These are phyloP conservation scores for Pyronema domesticum DNA, from an alignment of 495 filamentous ascomycete species.

Conservation along the genomic window DNA sequence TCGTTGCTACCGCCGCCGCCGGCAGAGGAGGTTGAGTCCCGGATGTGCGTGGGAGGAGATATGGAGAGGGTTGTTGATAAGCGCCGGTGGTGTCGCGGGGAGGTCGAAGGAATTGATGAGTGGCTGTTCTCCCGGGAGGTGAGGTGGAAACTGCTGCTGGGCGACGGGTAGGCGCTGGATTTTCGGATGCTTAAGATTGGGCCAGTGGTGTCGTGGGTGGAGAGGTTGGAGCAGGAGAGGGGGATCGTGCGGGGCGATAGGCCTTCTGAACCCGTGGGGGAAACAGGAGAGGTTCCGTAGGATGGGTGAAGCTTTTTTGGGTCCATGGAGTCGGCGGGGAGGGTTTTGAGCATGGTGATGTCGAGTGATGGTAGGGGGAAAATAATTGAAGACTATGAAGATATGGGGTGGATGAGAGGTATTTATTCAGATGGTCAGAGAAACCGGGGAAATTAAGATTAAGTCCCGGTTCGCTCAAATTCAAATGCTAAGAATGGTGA, in stretches of 20 bases:
- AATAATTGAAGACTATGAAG: not conserved
- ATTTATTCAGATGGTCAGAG: not conserved
- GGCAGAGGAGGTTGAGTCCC: too few species aligned
- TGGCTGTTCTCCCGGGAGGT: not conserved
- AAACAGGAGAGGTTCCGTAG: not conserved
- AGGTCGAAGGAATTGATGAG: not conserved
- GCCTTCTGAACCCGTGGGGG: not conserved
- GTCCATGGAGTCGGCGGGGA: not conserved
- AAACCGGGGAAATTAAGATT: not conserved
- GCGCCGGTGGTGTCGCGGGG: not conserved
- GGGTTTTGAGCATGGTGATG: not conserved
- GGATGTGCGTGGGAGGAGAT: too few species aligned
- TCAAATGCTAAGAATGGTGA: not conserved
- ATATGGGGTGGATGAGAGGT: too few species aligned
- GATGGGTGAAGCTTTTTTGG: not conserved
- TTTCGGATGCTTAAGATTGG: slow-evolving; percentile 1
- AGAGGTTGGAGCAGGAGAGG: not conserved
- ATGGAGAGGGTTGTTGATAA: not conserved
- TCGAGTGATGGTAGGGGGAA: not conserved
- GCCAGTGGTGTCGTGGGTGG: not conserved
- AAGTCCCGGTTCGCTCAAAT: not conserved
- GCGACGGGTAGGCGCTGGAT: not conserved
- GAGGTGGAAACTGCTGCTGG: not conserved
- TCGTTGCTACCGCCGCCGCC: too few species aligned
- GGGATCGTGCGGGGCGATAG: not conserved